Conservation (phyloP, 2,329 filamentous ascomycete genomes). For the Fusarium sp. region DNA sequence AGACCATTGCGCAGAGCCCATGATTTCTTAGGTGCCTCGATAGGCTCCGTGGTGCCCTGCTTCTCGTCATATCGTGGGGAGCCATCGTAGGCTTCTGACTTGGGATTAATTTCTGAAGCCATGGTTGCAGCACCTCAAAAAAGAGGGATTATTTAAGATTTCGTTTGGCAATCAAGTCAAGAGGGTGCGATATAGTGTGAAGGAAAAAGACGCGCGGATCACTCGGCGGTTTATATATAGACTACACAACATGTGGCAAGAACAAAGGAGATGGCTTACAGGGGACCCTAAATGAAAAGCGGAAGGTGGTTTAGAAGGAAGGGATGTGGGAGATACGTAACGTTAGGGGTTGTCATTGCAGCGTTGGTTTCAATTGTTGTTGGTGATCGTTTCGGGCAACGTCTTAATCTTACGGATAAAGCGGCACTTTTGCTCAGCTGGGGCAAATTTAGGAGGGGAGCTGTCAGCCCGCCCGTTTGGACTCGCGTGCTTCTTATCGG, state of each 20-base stretch:
- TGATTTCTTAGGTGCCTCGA: constrained; percentile 16
- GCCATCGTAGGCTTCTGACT: constrained; percentile 29
- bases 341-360: background rate
- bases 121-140: constrained; percentile 10
- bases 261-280: background rate
- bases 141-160: background rate
- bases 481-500: constrained; percentile 8
- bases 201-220: background rate
- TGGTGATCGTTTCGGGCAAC: constrained; percentile 4
- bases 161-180: background rate
- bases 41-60: constrained; percentile 19
- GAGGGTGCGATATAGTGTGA: background rate
- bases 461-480: constrained; percentile 20
- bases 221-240: constrained; percentile 15
- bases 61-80: constrained; percentile 36
- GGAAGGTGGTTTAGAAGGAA: constrained; percentile 26
- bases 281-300: constrained; percentile 22
- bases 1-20: constrained; percentile 46
- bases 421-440: constrained; percentile 34
- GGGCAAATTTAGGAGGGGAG: constrained; percentile 17
- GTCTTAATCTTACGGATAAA: constrained; percentile 32
- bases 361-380: constrained; percentile 8
- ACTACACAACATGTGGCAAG: constrained; percentile 9
- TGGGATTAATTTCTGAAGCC: constrained; percentile 34
- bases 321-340: constrained; percentile 26